phyloP scores from a whole-genome alignment of 2,329 filamentous ascomycete genomes.

The Hymenoscyphus repandus region DNA sequence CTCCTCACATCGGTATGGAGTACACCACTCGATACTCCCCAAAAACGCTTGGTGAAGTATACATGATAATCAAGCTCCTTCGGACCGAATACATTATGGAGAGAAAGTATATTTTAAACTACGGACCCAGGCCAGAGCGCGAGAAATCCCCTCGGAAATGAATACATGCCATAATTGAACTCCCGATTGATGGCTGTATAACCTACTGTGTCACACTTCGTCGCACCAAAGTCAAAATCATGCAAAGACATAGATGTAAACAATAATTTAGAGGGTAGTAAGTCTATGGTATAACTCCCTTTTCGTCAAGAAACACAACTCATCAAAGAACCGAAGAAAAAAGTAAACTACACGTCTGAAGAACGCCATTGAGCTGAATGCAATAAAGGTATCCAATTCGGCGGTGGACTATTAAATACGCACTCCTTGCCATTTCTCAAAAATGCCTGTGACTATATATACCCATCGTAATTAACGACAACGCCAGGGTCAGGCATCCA shows the following conservation, averaged over 20 bases:
- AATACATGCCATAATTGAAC: no score
- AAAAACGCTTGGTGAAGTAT: no score
- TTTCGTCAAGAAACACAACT: not conserved
- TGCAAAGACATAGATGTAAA: not conserved
- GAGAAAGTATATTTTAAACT: no score
- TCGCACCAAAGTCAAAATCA: not conserved
- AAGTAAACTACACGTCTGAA: slow-evolving; percentile 4
- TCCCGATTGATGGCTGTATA: not conserved
- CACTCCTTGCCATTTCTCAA: slow-evolving; percentile 12
- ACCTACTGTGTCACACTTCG: not conserved
- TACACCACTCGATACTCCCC: no score
- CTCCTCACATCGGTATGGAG: no score
- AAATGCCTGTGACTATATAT: not conserved
- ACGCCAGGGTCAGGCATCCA: slow-evolving; percentile 1
- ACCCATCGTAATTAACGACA: not conserved
- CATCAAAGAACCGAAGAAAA: not conserved
- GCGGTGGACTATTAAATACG: slow-evolving; percentile 25
- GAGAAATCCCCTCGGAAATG: no score
- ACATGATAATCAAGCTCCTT: no score
- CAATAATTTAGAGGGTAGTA: not conserved
- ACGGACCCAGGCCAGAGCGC: no score
- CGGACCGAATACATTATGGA: no score
- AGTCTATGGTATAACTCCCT: not conserved
- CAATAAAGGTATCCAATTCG: slow-evolving; percentile 24
- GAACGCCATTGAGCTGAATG: slow-evolving; percentile 20